These are phyloP conservation scores for Trichoderma citrinoviride DNA, from an alignment of 2,329 filamentous ascomycete species.

Conservation along the genomic window DNA sequence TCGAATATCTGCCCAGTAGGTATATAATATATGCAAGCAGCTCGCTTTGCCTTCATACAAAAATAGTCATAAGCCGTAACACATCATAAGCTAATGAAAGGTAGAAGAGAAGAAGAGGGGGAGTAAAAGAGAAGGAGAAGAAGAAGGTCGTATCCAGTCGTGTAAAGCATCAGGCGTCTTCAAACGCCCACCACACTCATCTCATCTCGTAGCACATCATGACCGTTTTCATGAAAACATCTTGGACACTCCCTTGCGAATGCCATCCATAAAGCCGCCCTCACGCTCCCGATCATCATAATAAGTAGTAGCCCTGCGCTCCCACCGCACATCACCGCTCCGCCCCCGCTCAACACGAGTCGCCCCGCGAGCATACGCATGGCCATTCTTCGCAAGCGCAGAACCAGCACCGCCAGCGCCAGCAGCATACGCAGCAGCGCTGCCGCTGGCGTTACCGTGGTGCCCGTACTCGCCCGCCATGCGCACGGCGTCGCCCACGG, in stretches of 20 bases:
- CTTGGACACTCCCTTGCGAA: conserved; percentile 40
- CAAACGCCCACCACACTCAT: conserved; percentile 19
- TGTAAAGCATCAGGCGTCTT: conserved; percentile 2
- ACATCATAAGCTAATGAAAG: not conserved
- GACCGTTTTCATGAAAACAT: conserved; percentile 37
- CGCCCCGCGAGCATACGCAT: conserved; percentile 18
- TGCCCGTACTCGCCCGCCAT: conserved; percentile 44
- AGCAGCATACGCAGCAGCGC: not conserved
- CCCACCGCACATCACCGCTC: conserved; percentile 40
- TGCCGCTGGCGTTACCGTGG: not conserved
- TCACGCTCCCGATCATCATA: conserved; percentile 29
- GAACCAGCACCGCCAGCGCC: too few relatives aligned
- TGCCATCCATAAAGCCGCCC: conserved; percentile 36
- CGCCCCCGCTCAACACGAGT: conserved; percentile 36
- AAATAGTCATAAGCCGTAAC: conserved; percentile 18
- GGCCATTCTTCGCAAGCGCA: not conserved
- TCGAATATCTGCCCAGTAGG: not conserved
- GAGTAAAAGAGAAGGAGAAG: not conserved
- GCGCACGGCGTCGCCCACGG: conserved; percentile 55
- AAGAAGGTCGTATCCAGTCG: conserved; percentile 14
- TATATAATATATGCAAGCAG: not conserved
- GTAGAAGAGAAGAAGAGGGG: not conserved
- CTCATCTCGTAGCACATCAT: not conserved
- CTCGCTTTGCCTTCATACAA: conserved; percentile 5
- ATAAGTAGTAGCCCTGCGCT: conserved; percentile 34